Evolutionary conservation across 495 filamentous ascomycete species (phyloP).

Genomic region (Aspergillus carlsbadensis): DNA sequence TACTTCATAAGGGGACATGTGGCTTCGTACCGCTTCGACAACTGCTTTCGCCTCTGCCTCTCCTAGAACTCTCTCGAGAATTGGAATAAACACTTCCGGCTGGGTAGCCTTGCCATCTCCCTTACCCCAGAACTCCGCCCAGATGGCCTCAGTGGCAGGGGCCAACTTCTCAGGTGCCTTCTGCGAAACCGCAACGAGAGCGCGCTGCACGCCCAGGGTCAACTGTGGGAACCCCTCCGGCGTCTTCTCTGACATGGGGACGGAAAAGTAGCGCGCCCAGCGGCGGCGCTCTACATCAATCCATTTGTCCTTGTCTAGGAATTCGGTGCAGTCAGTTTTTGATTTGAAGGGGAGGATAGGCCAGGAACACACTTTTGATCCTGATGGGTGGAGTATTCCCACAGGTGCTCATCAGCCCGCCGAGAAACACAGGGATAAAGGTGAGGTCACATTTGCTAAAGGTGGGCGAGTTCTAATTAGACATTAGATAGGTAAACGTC

Average conservation of each 20-base stretch:
- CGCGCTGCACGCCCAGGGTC: conserved; percentile 53
- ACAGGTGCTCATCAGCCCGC: conserved; percentile 66
- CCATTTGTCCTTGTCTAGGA: conserved; percentile 69
- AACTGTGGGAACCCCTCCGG: conserved; percentile 61
- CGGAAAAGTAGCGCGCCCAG: conserved; percentile 57
- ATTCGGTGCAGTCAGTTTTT: conserved; percentile 4
- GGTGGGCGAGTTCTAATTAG: conserved; percentile 54
- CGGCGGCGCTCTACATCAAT: conserved; percentile 58
- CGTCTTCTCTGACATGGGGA: conserved; percentile 52
- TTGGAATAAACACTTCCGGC: conserved; percentile 44
- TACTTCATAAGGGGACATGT: conserved; percentile 13
- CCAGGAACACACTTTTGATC: conserved; percentile 68
- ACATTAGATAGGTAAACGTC: not conserved
- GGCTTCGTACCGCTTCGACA: conserved; percentile 36
- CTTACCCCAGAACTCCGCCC: conserved; percentile 58
- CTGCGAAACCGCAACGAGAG: conserved; percentile 40
- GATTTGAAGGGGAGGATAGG: too few species aligned
- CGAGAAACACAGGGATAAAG: conserved; percentile 68
- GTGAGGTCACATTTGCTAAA: conserved; percentile 60
- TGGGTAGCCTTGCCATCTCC: conserved; percentile 45
- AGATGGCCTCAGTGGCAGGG: conserved; percentile 49
- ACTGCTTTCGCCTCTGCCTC: conserved; percentile 40
- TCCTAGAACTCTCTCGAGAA: conserved; percentile 53
- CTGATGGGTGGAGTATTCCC: conserved; percentile 62
- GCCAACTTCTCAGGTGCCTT: conserved; percentile 42